Base-by-base conservation (phyloP, 371 early-diverging fungal species). In the Coemansia linderi region DNA sequence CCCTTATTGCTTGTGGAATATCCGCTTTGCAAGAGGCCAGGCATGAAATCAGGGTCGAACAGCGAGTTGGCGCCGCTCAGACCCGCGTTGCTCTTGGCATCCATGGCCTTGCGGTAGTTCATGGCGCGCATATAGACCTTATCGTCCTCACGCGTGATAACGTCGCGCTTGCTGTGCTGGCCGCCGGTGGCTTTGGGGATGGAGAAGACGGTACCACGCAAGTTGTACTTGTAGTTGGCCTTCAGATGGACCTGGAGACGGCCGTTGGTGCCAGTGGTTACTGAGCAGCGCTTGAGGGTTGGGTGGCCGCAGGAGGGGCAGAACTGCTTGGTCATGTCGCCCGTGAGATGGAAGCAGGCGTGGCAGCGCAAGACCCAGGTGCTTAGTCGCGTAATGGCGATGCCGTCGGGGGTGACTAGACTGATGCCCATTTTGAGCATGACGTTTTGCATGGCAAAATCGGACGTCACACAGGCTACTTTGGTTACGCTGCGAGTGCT, bases 361-460 rank as follows among this genome's bases (percentile, higher is more conserved):
- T 97, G 96, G 81, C 98, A 98, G 54, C 98, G 87, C 81, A 97
- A 81, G 4, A 97, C 92, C 87, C 89, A 95, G 58, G 85, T 94
- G 82, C 92, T 93, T 63, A 96, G 82, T 54, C 86, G 84, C 41
- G 81, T 87, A 64, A 98, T 91, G 22, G 85, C 80, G 41, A 91
- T 74, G 48, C 97, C 98, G 72, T 96, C 96, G 4, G 91, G 81
- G 10, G 93, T 92, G 4, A 95, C 81, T 41, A 97, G 84, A 52
- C 86, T 85, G 73, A 98, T 81, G 44, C 91, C 88, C 93, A 97
- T 94, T 82, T 95, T 94, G 60, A 98, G 83, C 54, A 97, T 78
- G 13, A 97, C 95, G 82, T 96, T 97, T 87, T 97, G 98, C 95
- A 97, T 94, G 19, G 98, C 96, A 81, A 92, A 98, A 86, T 98